A percentile compares a stretch with the other conserved stretches of the same genome.
phyloP scores from a whole-genome alignment of 768 basidiomycete genomes.

The Lactifluus pinguis region DNA sequence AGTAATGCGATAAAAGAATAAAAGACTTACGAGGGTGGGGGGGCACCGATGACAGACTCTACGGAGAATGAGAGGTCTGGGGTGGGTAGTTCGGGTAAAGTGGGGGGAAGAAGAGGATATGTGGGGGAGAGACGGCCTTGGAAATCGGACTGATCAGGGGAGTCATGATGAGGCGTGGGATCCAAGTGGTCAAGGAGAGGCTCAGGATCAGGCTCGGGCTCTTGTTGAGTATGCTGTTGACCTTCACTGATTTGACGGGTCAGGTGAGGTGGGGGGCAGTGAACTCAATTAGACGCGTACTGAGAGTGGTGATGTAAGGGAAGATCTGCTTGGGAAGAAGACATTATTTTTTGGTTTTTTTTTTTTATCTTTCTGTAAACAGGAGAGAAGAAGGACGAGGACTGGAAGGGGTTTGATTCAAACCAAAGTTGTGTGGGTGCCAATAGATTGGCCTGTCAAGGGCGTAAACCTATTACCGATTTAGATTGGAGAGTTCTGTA shows the following conservation, averaged over 20 bases:
- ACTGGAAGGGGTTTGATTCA: neutral
- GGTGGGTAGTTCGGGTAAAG: conserved; percentile 6
- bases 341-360: neutral
- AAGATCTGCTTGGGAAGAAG: conserved; percentile 9
- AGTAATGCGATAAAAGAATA: neutral
- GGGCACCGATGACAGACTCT: conserved; percentile 11
- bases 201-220: neutral
- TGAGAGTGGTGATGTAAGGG: conserved; percentile 7
- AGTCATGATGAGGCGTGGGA: conserved; percentile 2
- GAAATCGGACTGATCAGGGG: neutral
- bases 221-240: neutral
- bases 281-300: conserved; percentile 12
- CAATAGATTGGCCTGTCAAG: neutral
- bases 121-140: neutral
- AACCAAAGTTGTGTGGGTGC: neutral
- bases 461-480: neutral
- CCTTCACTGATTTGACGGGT: neutral
- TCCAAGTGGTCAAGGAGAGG: neutral
- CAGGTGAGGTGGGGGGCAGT: neutral
- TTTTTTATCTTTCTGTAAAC: no score
- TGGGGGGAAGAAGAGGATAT: conserved; percentile 3
- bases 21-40: conserved; percentile 7
- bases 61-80: conserved; percentile 8
- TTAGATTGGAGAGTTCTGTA: neutral
- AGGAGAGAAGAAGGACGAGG: neutral